These are phyloP conservation scores for Aspergillus indologenus DNA, from an alignment of 495 filamentous ascomycete genomes.

Conservation along the genomic window DNA sequence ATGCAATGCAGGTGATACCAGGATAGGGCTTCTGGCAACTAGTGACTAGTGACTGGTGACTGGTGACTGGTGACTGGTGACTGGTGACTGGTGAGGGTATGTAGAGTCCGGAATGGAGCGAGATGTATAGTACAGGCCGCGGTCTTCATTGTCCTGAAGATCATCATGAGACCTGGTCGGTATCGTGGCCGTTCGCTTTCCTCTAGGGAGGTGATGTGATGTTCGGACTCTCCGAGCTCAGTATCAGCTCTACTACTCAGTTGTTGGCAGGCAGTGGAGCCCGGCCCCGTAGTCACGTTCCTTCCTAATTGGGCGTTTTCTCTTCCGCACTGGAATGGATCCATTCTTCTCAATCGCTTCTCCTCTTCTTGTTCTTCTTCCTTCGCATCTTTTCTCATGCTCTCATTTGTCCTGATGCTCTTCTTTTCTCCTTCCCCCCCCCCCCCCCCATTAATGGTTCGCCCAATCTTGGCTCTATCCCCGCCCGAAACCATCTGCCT, in stretches of 20 bases:
- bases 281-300: neutral
- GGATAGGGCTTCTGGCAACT: slow-evolving; percentile 11
- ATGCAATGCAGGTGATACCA: slow-evolving; percentile 18
- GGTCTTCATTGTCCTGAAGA: slow-evolving; percentile 2
- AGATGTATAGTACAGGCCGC: neutral
- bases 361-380: too few relatives aligned
- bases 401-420: neutral
- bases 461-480: neutral
- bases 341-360: neutral
- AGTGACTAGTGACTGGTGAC: too few relatives aligned
- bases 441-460: neutral
- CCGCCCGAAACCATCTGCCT: neutral
- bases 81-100: too few relatives aligned
- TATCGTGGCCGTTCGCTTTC: too few relatives aligned
- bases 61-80: too few relatives aligned
- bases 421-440: neutral
- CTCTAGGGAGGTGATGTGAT: too few relatives aligned
- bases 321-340: neutral
- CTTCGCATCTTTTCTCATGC: neutral
- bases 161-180: slow-evolving; percentile 16
- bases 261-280: neutral
- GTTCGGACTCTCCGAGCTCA: too few relatives aligned
- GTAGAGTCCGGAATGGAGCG: neutral
- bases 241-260: too few relatives aligned
- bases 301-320: neutral